Evolutionary conservation across 768 basidiomycete species (phyloP).

Genomic region (Daedaleopsis sinensis): DNA sequence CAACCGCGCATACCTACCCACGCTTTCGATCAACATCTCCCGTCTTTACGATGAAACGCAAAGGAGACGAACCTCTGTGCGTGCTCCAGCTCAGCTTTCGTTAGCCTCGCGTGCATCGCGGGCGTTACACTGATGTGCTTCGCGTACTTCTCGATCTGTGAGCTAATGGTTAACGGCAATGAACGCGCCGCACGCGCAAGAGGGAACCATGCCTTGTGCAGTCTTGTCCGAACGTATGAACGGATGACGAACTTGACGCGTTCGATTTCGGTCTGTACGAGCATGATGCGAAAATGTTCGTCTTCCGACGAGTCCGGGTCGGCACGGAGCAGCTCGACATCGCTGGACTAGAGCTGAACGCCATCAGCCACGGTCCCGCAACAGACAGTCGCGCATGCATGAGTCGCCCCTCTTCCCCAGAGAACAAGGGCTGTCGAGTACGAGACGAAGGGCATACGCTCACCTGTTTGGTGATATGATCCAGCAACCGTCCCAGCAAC

Average conservation of each 20-base stretch:
- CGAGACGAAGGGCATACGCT: conserved; percentile 21
- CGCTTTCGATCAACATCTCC: not conserved
- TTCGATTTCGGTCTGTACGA: conserved; percentile 94
- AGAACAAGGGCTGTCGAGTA: not conserved
- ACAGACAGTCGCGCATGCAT: not conserved
- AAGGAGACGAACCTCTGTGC: conserved; percentile 60
- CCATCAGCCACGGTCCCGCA: conserved; percentile 13
- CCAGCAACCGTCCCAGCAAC: conserved; percentile 64
- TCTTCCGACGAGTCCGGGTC: conserved; percentile 89
- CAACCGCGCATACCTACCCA: conserved; percentile 68
- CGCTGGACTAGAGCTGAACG: conserved; percentile 60
- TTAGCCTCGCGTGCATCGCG: conserved; percentile 75
- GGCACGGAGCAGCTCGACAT: conserved; percentile 72
- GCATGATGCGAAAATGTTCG: conserved; percentile 90
- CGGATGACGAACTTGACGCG: conserved; percentile 91
- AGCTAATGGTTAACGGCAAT: conserved; percentile 4
- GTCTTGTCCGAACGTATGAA: conserved; percentile 83
- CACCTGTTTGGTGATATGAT: conserved; percentile 85
- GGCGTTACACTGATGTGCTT: conserved; percentile 74
- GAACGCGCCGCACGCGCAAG: not conserved
- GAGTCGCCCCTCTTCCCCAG: not conserved
- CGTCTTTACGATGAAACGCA: not conserved
- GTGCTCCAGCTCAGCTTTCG: conserved; percentile 81
- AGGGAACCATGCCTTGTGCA: conserved; percentile 68
- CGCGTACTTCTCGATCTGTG: conserved; percentile 86